These are phyloP conservation scores for Fraxinus pennsylvanica DNA, from an alignment of 257 asterid genomes.

Conservation along the genomic window DNA sequence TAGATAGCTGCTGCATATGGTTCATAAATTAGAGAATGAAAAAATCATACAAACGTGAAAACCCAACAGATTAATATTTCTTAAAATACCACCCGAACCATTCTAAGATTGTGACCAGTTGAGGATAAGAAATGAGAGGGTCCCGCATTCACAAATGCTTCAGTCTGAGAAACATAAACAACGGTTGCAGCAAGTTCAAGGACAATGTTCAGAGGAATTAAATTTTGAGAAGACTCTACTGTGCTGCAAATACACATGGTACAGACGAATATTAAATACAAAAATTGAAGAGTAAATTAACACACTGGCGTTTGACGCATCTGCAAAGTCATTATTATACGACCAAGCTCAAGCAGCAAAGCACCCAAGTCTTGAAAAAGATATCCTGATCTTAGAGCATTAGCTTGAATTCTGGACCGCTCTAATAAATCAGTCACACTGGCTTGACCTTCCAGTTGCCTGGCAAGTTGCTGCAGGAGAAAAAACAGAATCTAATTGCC, in stretches of 20 bases:
- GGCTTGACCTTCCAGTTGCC: constrained; percentile 65
- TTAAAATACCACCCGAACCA: constrained; percentile 74
- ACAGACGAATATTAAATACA: not conserved
- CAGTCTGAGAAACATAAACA: constrained; percentile 50
- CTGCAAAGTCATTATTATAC: constrained; percentile 74
- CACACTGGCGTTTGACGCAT: constrained; percentile 86
- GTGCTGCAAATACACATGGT: not conserved
- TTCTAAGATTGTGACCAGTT: constrained; percentile 82
- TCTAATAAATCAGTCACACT: constrained; percentile 58
- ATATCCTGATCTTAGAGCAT: constrained; percentile 70
- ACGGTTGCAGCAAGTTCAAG: constrained; percentile 14
- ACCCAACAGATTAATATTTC: not conserved
- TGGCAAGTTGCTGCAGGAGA: constrained; percentile 67
- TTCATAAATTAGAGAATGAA: constrained; percentile 29
- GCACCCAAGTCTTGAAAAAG: constrained; percentile 81
- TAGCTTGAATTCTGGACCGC: constrained; percentile 70
- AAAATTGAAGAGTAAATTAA: constrained; percentile 21
- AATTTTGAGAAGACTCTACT: constrained; percentile 1
- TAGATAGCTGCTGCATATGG: constrained; percentile 67
- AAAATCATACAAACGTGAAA: constrained; percentile 18
- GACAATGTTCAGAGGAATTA: not conserved
- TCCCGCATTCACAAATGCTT: constrained; percentile 89
- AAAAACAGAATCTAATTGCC: constrained; percentile 27
- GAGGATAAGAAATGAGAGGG: constrained; percentile 85
- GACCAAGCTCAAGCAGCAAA: constrained; percentile 88